Conservation (phyloP, 805 yeast genomes). For the Zygotorulaspora florentina region DNA sequence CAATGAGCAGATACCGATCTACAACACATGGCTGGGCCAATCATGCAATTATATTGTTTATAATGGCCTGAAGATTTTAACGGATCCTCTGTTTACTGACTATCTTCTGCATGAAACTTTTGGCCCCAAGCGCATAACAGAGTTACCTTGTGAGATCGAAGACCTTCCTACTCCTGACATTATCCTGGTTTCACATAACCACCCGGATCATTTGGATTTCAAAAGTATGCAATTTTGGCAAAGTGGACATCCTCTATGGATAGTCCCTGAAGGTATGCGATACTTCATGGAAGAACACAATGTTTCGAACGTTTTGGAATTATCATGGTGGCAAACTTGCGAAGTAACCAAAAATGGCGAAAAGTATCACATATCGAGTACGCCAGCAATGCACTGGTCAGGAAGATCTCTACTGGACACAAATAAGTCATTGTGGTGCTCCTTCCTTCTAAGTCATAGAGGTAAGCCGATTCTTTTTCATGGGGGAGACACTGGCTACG, state of each 20-base stretch:
- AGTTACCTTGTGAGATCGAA: conserved; percentile 62
- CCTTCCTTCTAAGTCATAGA: conserved; percentile 65
- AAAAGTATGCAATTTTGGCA: conserved; percentile 44
- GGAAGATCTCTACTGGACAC: conserved; percentile 80
- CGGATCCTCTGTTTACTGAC: conserved; percentile 79
- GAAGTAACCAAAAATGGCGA: conserved; percentile 41
- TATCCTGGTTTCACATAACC: conserved; percentile 85
- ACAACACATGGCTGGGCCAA: conserved; percentile 89
- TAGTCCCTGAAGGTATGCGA: conserved; percentile 80
- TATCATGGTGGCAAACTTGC: conserved; percentile 89
- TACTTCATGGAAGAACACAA: conserved; percentile 56
- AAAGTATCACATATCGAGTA: conserved; percentile 73
- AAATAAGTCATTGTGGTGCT: conserved; percentile 83
- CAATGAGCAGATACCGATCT: conserved; percentile 13
- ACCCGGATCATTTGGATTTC: conserved; percentile 88
- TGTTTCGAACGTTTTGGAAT: conserved; percentile 58
- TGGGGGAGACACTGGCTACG: conserved; percentile 94
- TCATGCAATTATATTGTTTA: conserved; percentile 75
- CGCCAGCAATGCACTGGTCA: conserved; percentile 98
- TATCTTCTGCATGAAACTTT: conserved; percentile 55
- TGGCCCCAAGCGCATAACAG: conserved; percentile 83
- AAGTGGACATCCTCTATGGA: conserved; percentile 54
- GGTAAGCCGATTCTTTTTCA: conserved; percentile 75
- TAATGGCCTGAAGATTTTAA: conserved; percentile 65
- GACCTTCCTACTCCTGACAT: conserved; percentile 67